Base-by-base conservation (phyloP, 495 filamentous ascomycete species). In the Glutinoglossum americanum region DNA sequence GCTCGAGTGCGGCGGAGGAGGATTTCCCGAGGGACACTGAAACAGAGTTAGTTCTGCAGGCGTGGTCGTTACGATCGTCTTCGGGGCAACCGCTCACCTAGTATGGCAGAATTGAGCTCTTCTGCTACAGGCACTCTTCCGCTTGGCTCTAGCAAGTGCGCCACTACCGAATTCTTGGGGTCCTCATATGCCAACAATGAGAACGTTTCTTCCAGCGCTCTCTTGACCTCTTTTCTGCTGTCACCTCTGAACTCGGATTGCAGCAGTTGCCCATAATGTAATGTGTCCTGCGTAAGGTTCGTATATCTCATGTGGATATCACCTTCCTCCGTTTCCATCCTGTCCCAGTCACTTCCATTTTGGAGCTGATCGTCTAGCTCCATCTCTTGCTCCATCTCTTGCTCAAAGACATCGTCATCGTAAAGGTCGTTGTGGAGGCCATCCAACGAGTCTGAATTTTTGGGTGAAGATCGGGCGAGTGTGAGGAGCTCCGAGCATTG, bases 51-150 rank as follows among this genome's bases (percentile, higher is more conserved):
- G 26, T 39, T 54, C 51, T 47, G 9, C 17, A 51, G 15, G 11
- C 7, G 26, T 51, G 26, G 47, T 23, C 25, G 17, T 51, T 25
- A 10, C 3, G 25, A 8, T 10, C 8, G 26, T 19, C 3, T n/a
- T n/a, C n/a, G n/a, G n/a, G n/a, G n/a, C n/a, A n/a, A 47, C 13
- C 44, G 72, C 77, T 63, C 76, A 96, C 90, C 83, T 55, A 98
- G 69, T 61, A 98, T 95, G 39, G 87, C 92, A 60, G 86, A 85
- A 67, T 97, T 97, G 60, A 99, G 70, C 70, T 94, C 89, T 71
- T 99, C 92, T 21, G 89, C 89, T 51, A 97, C 87, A 51, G 80
- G 76, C 33, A 84, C 80, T 56, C 92, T 73, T 1, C 85, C 87
- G 13, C 74, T 76, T 15, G 76, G 75, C 64, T 94, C 87, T 57